These are phyloP conservation scores for Sporothrix variecibatus DNA, from an alignment of 2,329 filamentous ascomycete genomes.

Conservation along the genomic window DNA sequence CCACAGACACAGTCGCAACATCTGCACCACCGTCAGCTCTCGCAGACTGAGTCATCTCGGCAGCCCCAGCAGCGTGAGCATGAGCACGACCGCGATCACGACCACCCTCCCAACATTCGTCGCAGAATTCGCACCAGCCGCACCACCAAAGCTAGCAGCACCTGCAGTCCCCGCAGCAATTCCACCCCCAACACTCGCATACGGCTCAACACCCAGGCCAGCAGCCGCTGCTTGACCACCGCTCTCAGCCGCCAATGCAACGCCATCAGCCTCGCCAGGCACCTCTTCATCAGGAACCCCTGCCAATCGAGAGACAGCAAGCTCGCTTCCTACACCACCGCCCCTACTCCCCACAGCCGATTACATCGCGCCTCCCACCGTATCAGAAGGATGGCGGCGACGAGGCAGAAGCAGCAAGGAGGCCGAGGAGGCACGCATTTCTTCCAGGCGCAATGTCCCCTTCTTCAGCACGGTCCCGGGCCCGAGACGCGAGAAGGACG, in stretches of 20 bases:
- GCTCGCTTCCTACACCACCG: slow-evolving; percentile 9
- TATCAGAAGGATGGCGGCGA: background rate
- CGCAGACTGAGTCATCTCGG: background rate
- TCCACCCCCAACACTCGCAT: slow-evolving; percentile 31
- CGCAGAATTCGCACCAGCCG: background rate
- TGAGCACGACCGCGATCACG: slow-evolving; percentile 1
- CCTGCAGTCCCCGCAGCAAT: slow-evolving; percentile 20
- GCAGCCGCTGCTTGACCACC: background rate
- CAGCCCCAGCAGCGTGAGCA: slow-evolving; percentile 12
- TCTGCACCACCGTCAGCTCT: slow-evolving; percentile 10
- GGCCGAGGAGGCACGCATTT: background rate
- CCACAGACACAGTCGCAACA: slow-evolving; percentile 18
- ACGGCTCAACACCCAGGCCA: slow-evolving; percentile 29
- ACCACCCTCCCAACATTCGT: slow-evolving; percentile 15
- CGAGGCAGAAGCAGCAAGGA: background rate
- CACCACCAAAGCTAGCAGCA: slow-evolving; percentile 11
- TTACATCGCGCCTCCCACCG: background rate
- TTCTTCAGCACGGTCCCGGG: slow-evolving; percentile 48
- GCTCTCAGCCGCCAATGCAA: slow-evolving; percentile 17
- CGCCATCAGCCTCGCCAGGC: slow-evolving; percentile 10
- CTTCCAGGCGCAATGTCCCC: slow-evolving; percentile 58
- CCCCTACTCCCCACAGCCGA: slow-evolving; percentile 16
- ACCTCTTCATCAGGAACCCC: slow-evolving; percentile 13
- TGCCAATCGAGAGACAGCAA: slow-evolving; percentile 8
- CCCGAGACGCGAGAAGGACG: slow-evolving; percentile 70